Percentiles rank a stretch among this genome's conserved stretches.
Conservation (phyloP, 1,139 yeast species). For the Debaryomyces sp. region DNA sequence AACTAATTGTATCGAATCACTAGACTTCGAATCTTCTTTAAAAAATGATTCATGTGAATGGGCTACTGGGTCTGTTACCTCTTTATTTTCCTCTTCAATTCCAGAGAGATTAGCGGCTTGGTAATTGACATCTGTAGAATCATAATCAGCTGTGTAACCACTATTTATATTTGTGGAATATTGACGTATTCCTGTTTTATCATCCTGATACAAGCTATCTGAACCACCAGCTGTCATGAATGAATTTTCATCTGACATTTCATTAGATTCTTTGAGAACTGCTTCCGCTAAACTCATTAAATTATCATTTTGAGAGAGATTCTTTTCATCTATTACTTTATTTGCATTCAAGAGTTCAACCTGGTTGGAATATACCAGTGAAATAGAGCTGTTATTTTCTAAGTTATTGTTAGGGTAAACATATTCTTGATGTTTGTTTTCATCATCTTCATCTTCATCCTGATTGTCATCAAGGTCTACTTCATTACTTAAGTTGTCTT, state of each 20-base stretch:
- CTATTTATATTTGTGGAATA: background rate
- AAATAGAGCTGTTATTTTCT: background rate
- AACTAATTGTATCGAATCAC: slow-evolving; percentile 12
- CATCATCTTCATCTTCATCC: slow-evolving; percentile 12
- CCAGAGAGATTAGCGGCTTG: background rate
- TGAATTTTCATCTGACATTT: background rate
- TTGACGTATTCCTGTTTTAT: background rate
- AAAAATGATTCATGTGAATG: slow-evolving; percentile 24
- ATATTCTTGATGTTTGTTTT: slow-evolving; percentile 8
- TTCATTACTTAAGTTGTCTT: background rate
- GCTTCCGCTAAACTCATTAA: slow-evolving; percentile 16
- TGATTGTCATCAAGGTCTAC: slow-evolving; percentile 11
- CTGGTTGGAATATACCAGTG: background rate
- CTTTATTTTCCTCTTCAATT: slow-evolving; percentile 2
- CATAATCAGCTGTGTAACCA: slow-evolving; percentile 9
- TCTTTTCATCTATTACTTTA: background rate
- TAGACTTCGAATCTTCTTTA: slow-evolving; percentile 13
- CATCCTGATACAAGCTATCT: background rate
- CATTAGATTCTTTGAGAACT: slow-evolving; percentile 10
- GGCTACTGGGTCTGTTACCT: background rate
- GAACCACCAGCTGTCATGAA: background rate
- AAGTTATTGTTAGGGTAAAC: background rate
- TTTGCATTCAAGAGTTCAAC: background rate
- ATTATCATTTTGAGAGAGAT: slow-evolving; percentile 9
- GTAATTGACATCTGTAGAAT: slow-evolving; percentile 6